Evolutionary conservation across 192 early-diverging fungal species (phyloP).

Genomic region (Coemansia reversa): DNA sequence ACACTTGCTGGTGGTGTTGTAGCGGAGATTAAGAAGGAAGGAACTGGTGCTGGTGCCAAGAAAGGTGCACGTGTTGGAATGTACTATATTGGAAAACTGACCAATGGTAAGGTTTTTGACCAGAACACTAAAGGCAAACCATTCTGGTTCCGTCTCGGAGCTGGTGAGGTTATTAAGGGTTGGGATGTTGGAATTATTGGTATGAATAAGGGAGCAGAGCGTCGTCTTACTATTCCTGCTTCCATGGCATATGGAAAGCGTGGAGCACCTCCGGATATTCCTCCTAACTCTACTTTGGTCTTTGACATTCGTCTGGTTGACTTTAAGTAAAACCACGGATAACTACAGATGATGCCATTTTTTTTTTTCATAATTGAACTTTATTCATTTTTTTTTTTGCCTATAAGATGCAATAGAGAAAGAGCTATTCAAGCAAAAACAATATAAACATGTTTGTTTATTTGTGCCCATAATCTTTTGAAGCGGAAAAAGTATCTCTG

Average conservation of each 20-base stretch:
- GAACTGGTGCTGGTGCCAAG: slow-evolving; percentile 64
- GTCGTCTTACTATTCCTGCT: slow-evolving; percentile 88
- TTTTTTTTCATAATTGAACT: too few relatives aligned
- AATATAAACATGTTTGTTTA: too few relatives aligned
- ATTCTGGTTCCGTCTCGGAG: slow-evolving; percentile 85
- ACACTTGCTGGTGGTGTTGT: slow-evolving; percentile 68
- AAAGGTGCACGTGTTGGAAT: slow-evolving; percentile 66
- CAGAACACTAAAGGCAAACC: slow-evolving; percentile 87
- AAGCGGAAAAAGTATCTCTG: too few relatives aligned
- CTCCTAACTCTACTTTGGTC: slow-evolving; percentile 79
- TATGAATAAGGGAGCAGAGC: slow-evolving; percentile 90
- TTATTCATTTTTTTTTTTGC: too few relatives aligned
- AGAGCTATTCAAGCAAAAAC: too few relatives aligned
- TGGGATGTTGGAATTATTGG: slow-evolving; percentile 90
- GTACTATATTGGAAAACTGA: slow-evolving; percentile 92
- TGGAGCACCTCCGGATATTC: slow-evolving; percentile 95
- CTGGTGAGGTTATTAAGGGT: slow-evolving; percentile 93
- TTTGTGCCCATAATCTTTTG: too few relatives aligned
- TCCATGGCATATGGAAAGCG: slow-evolving; percentile 65
- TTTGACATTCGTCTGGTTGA: slow-evolving; percentile 89
- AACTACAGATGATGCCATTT: too few relatives aligned
- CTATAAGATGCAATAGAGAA: too few relatives aligned
- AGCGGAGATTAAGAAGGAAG: slow-evolving; percentile 77
- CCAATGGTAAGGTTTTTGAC: slow-evolving; percentile 95
- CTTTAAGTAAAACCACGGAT: slow-evolving; percentile 55